Evolutionary conservation across 768 basidiomycete genomes (phyloP), one percentile per base, ranked within the genome.

Genomic region (Zangia roseola): DNA sequence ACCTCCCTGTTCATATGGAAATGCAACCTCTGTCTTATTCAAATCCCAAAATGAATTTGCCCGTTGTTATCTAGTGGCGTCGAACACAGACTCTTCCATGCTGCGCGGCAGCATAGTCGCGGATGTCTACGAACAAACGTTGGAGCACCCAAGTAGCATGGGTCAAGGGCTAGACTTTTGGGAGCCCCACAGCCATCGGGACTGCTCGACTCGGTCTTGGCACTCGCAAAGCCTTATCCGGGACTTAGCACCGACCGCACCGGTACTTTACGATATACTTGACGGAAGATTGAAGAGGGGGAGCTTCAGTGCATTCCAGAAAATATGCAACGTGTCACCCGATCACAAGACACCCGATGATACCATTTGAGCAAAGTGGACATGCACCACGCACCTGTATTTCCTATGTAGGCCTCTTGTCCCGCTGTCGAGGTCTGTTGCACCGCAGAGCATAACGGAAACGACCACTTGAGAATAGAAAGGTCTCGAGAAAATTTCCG

Each of bases 41-140:
- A 64, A 60, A 63, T 57, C 39, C 10, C 45, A 36, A 49, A 50
- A 52, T 42, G 38, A 55, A 53, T 53, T 48, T 48, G 36, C 42
- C 41, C 45, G 57, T 49, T 63, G 54, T 49, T 66, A 65, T 63
- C 62, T 52, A 6, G 55, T 63, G 61, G 63, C 55, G 63, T 59
- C 25, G 38, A 56, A 53, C 52, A 43, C 51, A 39, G 49, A 55
- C 37, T 25, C 37, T 59, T 62, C 60, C 35, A 56, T 52, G 45
- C 63, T 63, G 60, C 58, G 45, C 24, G 33, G 47, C 37, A 51
- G 50, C 41, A 37, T 40, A 43, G 36, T 54, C 45, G 47, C 49
- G 26, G 20, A 50, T 30, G 45, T 23, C 21, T 43, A 28, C 49
- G 24, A 33, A 40, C 40, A 31, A 46, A 34, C 36, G 41, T 25